A percentile compares a stretch with the other conserved stretches of the same genome.
Evolutionary conservation across 179 eudicot genomes (phyloP).

Genomic region (Carnegiea gigantea): DNA sequence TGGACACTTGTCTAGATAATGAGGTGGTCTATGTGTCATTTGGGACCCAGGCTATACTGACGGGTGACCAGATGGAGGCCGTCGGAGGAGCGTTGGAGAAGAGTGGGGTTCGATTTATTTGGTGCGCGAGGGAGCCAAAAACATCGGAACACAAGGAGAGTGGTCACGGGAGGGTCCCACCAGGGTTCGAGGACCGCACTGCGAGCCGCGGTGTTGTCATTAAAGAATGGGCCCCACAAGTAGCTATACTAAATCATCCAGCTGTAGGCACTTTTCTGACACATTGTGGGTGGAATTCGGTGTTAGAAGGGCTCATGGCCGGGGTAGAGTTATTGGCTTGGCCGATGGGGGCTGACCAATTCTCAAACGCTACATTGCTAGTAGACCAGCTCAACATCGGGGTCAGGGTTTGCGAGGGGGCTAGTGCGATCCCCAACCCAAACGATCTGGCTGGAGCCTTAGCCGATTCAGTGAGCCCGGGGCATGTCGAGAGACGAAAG

Average conservation of each 20-base stretch:
- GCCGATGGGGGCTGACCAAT: constrained; percentile 73
- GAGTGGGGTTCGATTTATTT: constrained; percentile 49
- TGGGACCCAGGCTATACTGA: constrained; percentile 56
- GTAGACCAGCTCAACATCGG: constrained; percentile 52
- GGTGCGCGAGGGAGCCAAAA: constrained; percentile 34
- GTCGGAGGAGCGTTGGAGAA: constrained; percentile 46
- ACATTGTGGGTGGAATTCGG: constrained; percentile 75
- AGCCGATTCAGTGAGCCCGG: constrained; percentile 24
- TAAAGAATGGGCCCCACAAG: constrained; percentile 66
- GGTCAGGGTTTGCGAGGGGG: constrained; percentile 48
- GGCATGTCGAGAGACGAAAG: constrained; percentile 12
- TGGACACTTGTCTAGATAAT: constrained; percentile 41
- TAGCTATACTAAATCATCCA: constrained; percentile 40
- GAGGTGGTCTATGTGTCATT: constrained; percentile 67
- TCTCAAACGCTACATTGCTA: constrained; percentile 41
- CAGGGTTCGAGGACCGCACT: constrained; percentile 44
- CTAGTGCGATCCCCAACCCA: constrained; percentile 33
- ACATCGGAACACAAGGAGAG: constrained; percentile 12
- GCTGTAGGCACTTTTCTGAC: constrained; percentile 53
- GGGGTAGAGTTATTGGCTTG: constrained; percentile 59
- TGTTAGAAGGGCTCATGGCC: constrained; percentile 43
- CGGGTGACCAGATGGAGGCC: constrained; percentile 38
- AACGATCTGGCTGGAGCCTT: constrained; percentile 36
- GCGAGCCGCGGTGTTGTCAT: constrained; percentile 42
- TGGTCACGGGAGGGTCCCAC: constrained; percentile 31